Evolutionary conservation across 495 filamentous ascomycete genomes (phyloP).

Genomic region (Evansstolkia leycettana): DNA sequence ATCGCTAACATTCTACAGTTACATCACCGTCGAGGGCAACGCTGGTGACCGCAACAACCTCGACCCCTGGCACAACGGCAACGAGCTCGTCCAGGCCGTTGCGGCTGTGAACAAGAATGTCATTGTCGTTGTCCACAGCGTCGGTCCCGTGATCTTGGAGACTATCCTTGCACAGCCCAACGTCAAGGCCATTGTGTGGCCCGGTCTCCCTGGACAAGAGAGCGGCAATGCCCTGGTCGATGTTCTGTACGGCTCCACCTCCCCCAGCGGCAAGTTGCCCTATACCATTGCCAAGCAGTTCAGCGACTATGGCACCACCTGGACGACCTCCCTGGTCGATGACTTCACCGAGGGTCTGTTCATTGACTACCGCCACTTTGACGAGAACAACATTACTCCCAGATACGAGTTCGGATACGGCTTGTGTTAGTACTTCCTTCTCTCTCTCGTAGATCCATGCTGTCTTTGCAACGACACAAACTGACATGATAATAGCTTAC

Average conservation of each 20-base stretch:
- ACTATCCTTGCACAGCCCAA: constrained; percentile 37
- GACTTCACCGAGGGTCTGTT: constrained; percentile 11
- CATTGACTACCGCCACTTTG: constrained; percentile 58
- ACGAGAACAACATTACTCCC: constrained; percentile 41
- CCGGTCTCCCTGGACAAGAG: constrained; percentile 74
- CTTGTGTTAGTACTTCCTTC: constrained; percentile 12
- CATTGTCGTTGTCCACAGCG: constrained; percentile 35
- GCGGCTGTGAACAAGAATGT: constrained; percentile 44
- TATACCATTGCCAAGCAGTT: constrained; percentile 65
- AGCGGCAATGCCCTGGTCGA: constrained; percentile 64
- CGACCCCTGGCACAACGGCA: constrained; percentile 25
- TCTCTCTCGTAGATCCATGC: no score
- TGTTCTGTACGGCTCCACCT: constrained; percentile 58
- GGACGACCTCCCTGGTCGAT: not conserved
- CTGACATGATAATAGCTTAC: constrained; percentile 29
- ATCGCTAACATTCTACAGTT: constrained; percentile 11
- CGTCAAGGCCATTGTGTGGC: constrained; percentile 62
- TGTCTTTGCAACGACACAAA: not conserved
- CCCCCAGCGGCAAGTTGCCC: constrained; percentile 61
- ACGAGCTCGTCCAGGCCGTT: constrained; percentile 43
- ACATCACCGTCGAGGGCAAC: constrained; percentile 47
- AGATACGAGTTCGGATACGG: constrained; percentile 59
- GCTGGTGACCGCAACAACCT: constrained; percentile 46
- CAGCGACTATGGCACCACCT: constrained; percentile 49
- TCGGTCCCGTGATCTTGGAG: constrained; percentile 28